phyloP scores from a whole-genome alignment of 805 yeast species.

The Suhomyces tanzawaensis region DNA sequence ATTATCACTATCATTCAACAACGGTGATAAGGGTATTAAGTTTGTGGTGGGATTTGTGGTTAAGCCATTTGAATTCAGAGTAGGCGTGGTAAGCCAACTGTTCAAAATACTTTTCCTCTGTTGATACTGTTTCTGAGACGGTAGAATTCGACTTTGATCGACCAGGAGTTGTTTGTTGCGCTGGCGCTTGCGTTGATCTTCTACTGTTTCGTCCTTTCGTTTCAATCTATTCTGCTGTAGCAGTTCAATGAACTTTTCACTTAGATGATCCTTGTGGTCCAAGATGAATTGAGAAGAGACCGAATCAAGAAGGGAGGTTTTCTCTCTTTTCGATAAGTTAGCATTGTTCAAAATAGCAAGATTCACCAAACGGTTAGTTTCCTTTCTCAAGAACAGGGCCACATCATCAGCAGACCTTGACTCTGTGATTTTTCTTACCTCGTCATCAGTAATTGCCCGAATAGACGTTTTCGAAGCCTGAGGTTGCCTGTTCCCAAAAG shows the following conservation, averaged over 20 bases:
- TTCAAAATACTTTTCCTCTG: slow-evolving; percentile 4
- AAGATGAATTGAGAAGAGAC: slow-evolving; percentile 11
- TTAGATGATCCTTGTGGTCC: slow-evolving; percentile 12
- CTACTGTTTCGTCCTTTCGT: not conserved
- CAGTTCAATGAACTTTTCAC: slow-evolving; percentile 9
- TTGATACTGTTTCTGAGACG: slow-evolving; percentile 3
- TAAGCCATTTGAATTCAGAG: not conserved
- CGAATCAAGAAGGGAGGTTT: slow-evolving; percentile 10
- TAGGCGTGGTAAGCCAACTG: slow-evolving; percentile 5
- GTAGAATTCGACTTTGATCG: not conserved
- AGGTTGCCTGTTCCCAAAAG: not conserved
- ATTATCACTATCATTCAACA: slow-evolving; percentile 25
- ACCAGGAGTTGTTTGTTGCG: not conserved
- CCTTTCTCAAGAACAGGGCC: slow-evolving; percentile 9
- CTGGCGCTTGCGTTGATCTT: not conserved
- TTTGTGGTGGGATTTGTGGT: slow-evolving; percentile 11
- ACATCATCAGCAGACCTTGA: slow-evolving; percentile 3
- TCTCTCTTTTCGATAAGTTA: slow-evolving; percentile 7
- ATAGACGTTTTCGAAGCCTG: not conserved
- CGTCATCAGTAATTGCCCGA: not conserved
- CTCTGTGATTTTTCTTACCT: not conserved
- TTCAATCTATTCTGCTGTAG: slow-evolving; percentile 1
- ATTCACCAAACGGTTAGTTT: slow-evolving; percentile 9
- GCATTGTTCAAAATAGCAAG: slow-evolving; percentile 7
- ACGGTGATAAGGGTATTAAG: slow-evolving; percentile 30